Evolutionary conservation across 1,139 yeast genomes (phyloP), one percentile per base, ranked within the genome.

Genomic region (Hyphopichia pseudoburtonii): DNA sequence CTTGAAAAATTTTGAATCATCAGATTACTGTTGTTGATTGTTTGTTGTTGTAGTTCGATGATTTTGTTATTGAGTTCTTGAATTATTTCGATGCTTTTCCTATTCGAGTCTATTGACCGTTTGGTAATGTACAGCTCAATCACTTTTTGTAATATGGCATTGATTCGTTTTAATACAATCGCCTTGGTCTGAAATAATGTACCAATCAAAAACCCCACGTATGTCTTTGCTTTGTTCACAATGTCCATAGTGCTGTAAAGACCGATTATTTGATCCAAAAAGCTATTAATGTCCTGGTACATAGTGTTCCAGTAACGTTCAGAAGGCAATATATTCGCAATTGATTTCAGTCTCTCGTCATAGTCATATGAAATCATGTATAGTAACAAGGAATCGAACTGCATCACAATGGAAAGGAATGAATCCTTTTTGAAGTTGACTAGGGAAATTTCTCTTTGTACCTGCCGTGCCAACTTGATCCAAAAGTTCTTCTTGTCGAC

Each of bases 281-380:
- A 46, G 4, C 38, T 40, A 3, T 50, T 45, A 2, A 64, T 48
- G 23, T 66, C 70, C 12, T 50, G 54, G 31, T 57, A 53, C 19
- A 68, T 45, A 4, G 40, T 30, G 30, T 50, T 56, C 76, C 76
- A 70, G 21, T 58, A 54, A 34, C 68, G 48, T 42, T 65, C 72
- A 45, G 62, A 59, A 2, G 68, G 64, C 24, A 59, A 41, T 2
- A 56, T 50, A 15, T 51, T 56, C 28, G 51, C 47, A 1, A 52
- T 44, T 4, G 53, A 41, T 43, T 63, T 65, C 37, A 57, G 54
- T 29, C 60, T 47, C 33, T 67, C 73, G 33, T 67, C 73, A 34
- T 51, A 60, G 40, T 65, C 70, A 40, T 57, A 56, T 0, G 69
- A 48, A 3, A 68, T 55, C 42, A 62, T 56, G 33, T 54, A 52